A percentile compares a stretch with the other conserved stretches of the same genome.
phyloP scores from a whole-genome alignment of 1,284 basidiomycete species.

The Peniophora sp. region DNA sequence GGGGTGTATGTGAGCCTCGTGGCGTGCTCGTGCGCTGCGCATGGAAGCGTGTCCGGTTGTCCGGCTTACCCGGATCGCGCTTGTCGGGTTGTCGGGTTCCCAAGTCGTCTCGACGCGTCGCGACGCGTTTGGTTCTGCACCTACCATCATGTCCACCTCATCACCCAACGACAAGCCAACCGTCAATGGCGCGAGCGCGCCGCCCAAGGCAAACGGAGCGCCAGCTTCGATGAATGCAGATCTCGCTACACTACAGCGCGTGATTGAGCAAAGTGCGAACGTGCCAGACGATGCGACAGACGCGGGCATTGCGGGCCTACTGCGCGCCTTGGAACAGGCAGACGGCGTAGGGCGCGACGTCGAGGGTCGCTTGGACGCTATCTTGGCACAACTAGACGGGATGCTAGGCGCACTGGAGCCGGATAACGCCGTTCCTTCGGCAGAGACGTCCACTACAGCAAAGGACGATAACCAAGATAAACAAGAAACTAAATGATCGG shows the following conservation, averaged over 20 bases:
- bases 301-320: slow-evolving; percentile 35
- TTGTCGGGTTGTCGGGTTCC: no score
- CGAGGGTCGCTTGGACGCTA: slow-evolving; percentile 43
- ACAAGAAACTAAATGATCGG: no score
- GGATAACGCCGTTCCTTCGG: slow-evolving; percentile 1
- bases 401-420: slow-evolving; percentile 36
- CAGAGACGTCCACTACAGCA: neutral
- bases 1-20: no score
- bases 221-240: slow-evolving; percentile 5
- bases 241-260: neutral
- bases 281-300: slow-evolving; percentile 22
- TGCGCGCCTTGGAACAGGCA: slow-evolving; percentile 39
- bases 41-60: no score
- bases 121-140: no score
- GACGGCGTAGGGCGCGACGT: slow-evolving; percentile 42
- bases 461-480: no score
- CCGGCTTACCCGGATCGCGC: no score
- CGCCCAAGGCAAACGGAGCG: neutral
- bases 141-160: neutral
- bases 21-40: no score
- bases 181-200: neutral
- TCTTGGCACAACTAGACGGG: slow-evolving; percentile 44
- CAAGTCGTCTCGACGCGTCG: no score
- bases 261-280: neutral
- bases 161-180: neutral